Conservation (phyloP, 23 red algal species). For the Agarophyton chilense region DNA sequence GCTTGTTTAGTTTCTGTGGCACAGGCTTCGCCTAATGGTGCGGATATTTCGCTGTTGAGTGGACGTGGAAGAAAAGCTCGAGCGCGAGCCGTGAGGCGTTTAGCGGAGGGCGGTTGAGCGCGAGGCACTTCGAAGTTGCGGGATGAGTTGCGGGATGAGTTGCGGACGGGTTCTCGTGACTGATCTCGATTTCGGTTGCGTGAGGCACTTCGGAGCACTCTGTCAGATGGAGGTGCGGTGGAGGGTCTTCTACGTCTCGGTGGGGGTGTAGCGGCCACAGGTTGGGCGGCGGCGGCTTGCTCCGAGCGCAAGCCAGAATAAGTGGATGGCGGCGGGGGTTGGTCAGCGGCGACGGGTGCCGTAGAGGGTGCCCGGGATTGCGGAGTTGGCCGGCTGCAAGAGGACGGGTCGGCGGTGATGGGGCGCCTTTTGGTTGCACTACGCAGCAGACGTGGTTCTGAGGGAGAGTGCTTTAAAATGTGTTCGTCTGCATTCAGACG, state of each 20-base stretch:
- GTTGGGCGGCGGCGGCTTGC: background rate
- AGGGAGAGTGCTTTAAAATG: background rate
- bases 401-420: background rate
- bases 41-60: background rate
- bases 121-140: background rate
- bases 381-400: background rate
- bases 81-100: background rate
- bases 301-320: background rate
- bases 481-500: background rate
- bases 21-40: background rate
- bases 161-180: background rate
- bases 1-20: background rate
- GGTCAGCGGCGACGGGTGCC: background rate
- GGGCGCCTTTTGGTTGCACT: constrained; percentile 8
- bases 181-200: constrained; percentile 6
- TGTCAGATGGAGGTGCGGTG: constrained; percentile 24
- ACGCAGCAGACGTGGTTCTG: constrained; percentile 3
- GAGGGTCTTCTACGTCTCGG: background rate
- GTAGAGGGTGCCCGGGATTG: background rate
- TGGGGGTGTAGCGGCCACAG: background rate
- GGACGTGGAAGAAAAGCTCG: background rate
- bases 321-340: background rate
- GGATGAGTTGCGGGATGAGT: background rate
- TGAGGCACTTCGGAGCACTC: constrained; percentile 17
- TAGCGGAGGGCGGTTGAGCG: background rate